Evolutionary conservation across 805 yeast species (phyloP).

Genomic region (Millerozyma miso): DNA sequence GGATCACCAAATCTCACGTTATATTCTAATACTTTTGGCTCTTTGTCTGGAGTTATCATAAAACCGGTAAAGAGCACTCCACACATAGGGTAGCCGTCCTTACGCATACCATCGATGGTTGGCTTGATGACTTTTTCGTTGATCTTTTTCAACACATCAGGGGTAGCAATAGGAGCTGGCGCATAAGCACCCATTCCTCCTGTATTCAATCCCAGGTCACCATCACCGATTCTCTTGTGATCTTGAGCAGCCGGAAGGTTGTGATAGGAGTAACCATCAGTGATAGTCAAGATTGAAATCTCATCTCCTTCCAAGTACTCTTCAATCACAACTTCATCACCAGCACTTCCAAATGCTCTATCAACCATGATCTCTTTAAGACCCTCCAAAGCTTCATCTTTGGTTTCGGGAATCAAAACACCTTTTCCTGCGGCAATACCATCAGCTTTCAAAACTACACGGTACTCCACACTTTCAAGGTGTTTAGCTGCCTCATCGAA

Average conservation of each 20-base stretch:
- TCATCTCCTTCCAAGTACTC: conserved; percentile 97
- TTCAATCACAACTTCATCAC: conserved; percentile 89
- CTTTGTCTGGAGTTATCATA: conserved; percentile 72
- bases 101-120: conserved; percentile 93
- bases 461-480: conserved; percentile 59
- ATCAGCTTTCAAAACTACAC: conserved; percentile 91
- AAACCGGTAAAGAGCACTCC: conserved; percentile 95
- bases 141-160: conserved; percentile 63
- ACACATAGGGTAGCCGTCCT: conserved; percentile 90
- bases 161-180: conserved; percentile 94
- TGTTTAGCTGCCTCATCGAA: conserved; percentile 73
- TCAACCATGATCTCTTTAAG: conserved; percentile 86
- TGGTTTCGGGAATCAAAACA: conserved; percentile 82
- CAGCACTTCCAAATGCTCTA: conserved; percentile 87
- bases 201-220: conserved; percentile 91
- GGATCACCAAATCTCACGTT: conserved; percentile 99
- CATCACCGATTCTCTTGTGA: conserved; percentile 92
- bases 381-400: conserved; percentile 81
- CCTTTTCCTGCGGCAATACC: conserved; percentile 99
- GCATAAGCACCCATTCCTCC: conserved; percentile 99
- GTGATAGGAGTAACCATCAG: conserved; percentile 89
- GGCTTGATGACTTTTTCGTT: conserved; percentile 78
- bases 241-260: conserved; percentile 98
- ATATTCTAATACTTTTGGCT: conserved; percentile 94
- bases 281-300: conserved; percentile 82